Evolutionary conservation across 2,329 filamentous ascomycete species (phyloP).

Genomic region (Tolypocladium ovalisporum): DNA sequence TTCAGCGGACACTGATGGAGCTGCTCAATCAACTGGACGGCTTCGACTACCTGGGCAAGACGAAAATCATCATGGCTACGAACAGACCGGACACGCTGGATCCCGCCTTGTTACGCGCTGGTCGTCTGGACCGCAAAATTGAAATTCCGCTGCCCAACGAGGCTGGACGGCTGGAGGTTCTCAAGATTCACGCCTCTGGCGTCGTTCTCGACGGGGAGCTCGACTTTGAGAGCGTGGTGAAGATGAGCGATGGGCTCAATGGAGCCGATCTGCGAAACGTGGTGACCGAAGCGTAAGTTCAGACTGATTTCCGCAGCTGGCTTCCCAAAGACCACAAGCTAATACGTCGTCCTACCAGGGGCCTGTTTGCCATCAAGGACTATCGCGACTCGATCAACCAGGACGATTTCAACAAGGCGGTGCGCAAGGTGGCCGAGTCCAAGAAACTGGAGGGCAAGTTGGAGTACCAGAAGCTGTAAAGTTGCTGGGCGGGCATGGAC

Average conservation of each 20-base stretch:
- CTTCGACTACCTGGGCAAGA: constrained; percentile 98
- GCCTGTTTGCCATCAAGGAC: constrained; percentile 96
- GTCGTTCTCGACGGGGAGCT: constrained; percentile 90
- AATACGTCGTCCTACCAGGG: constrained; percentile 37
- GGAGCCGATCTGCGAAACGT: constrained; percentile 96
- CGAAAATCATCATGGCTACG: constrained; percentile 99
- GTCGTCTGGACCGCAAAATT: constrained; percentile 92
- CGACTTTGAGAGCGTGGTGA: constrained; percentile 97
- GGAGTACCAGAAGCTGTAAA: constrained; percentile 88
- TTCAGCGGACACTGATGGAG: constrained; percentile 97
- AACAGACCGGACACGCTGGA: constrained; percentile 96
- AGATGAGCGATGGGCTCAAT: constrained; percentile 98
- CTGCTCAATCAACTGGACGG: constrained; percentile 96
- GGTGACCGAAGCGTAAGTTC: constrained; percentile 88
- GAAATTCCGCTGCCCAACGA: constrained; percentile 97
- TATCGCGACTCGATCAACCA: constrained; percentile 94
- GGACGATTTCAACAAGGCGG: constrained; percentile 98
- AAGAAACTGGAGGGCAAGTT: constrained; percentile 99
- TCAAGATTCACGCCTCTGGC: constrained; percentile 89
- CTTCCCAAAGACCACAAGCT: neutral
- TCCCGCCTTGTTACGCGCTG: constrained; percentile 81
- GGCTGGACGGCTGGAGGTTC: constrained; percentile 87
- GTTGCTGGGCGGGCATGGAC: neutral
- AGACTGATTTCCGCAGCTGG: neutral
- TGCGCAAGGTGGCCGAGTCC: constrained; percentile 89